Conservation (phyloP, 805 yeast genomes). For the Soucietia sequanensis region DNA sequence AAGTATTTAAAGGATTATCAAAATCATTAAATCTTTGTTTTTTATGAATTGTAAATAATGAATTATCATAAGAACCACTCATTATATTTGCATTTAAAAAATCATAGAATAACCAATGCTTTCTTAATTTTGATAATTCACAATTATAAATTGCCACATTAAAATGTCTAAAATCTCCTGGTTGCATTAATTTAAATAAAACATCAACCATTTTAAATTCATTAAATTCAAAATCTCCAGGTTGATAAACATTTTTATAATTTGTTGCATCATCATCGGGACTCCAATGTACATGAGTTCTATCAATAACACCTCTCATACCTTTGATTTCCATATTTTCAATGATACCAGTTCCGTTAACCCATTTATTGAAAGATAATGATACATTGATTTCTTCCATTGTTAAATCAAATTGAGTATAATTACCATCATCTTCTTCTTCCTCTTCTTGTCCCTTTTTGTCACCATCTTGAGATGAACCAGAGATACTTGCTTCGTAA, state of each 20-base stretch:
- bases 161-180: conserved; percentile 77
- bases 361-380: conserved; percentile 80
- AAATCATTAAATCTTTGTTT: conserved; percentile 59
- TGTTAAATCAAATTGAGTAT: conserved; percentile 91
- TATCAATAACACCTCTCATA: conserved; percentile 86
- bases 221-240: conserved; percentile 93
- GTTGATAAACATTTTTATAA: conserved; percentile 67
- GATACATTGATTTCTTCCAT: conserved; percentile 83
- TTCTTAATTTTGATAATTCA: conserved; percentile 73
- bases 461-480: conserved; percentile 11
- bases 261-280: conserved; percentile 80
- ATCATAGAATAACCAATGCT: conserved; percentile 93
- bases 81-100: conserved; percentile 77
- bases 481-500: conserved; percentile 48
- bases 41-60: conserved; percentile 88
- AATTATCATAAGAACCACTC: conserved; percentile 90
- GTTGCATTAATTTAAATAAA: conserved; percentile 78
- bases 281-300: conserved; percentile 83
- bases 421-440: conserved; percentile 81
- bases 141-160: conserved; percentile 86
- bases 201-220: conserved; percentile 82
- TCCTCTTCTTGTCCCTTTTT: conserved; percentile 24
- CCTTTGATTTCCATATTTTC: conserved; percentile 78
- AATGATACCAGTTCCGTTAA: conserved; percentile 84
- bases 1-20: conserved; percentile 6